Evolutionary conservation across 208 protist species (phyloP).

Genomic region (Wallacemonas rigidus): DNA sequence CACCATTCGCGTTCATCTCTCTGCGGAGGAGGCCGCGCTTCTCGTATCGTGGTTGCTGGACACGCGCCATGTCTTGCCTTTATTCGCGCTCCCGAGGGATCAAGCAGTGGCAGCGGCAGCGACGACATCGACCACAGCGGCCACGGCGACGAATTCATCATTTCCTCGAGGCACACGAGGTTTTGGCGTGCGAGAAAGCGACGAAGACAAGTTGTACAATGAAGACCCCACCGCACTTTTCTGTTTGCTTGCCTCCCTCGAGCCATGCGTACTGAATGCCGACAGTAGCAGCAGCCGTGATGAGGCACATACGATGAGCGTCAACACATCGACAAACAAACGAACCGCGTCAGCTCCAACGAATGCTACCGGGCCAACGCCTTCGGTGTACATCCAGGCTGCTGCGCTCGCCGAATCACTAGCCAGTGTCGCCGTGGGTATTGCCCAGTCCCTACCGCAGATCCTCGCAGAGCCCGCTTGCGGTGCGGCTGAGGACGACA

Average conservation of each 20-base stretch:
- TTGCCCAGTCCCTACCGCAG: constrained; percentile 41
- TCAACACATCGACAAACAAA: no score
- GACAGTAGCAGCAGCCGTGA: no score
- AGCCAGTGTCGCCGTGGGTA: constrained; percentile 34
- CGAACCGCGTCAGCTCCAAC: no score
- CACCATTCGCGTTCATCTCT: neutral
- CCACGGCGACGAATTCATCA: neutral
- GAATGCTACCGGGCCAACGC: neutral
- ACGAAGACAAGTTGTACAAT: neutral
- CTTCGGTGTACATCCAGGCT: neutral
- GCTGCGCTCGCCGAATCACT: constrained; percentile 41
- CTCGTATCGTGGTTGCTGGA: neutral
- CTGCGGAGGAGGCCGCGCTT: neutral
- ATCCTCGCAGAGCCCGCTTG: constrained; percentile 22
- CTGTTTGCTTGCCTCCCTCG: constrained; percentile 22
- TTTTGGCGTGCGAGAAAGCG: neutral
- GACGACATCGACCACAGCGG: no score
- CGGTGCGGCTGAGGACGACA: no score
- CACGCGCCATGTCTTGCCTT: neutral
- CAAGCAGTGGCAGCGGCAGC: neutral
- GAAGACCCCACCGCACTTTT: constrained; percentile 41
- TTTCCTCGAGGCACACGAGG: no score
- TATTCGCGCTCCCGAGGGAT: neutral
- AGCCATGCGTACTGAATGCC: neutral
- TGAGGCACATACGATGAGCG: no score